These are phyloP conservation scores for Leucocoprinus sp. DNA, from an alignment of 768 basidiomycete species.

Conservation along the genomic window DNA sequence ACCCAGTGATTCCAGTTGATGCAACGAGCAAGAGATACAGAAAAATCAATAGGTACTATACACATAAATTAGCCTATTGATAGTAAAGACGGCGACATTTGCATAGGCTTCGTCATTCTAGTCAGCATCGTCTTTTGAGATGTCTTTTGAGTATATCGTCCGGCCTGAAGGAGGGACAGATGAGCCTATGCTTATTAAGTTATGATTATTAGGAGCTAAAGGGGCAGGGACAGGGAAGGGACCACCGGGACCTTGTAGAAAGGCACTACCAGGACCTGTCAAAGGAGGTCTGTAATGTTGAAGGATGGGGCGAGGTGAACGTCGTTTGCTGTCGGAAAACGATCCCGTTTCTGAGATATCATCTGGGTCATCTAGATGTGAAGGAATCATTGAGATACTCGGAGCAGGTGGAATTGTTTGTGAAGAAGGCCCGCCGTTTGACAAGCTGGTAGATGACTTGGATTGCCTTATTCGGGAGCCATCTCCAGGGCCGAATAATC, in stretches of 20 bases:
- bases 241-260: conserved; percentile 34
- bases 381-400: conserved; percentile 7
- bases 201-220: background rate
- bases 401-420: conserved; percentile 10
- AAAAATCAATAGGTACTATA: no score
- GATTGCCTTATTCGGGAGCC: conserved; percentile 3
- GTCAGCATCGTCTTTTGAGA: background rate
- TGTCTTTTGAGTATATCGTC: conserved; percentile 44
- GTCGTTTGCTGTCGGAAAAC: background rate
- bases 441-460: background rate
- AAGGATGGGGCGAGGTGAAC: conserved; percentile 5
- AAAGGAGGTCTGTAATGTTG: conserved; percentile 26
- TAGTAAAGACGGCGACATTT: no score
- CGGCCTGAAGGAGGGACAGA: conserved; percentile 44
- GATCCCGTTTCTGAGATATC: background rate
- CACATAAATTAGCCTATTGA: no score
- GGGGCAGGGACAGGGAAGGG: conserved; percentile 27
- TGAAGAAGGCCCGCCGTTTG: conserved; percentile 3
- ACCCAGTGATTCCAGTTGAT: no score
- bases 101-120: no score
- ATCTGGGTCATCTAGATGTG: background rate
- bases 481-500: conserved; percentile 12
- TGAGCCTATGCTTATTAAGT: conserved; percentile 1
- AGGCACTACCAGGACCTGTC: conserved; percentile 43
- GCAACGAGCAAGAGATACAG: no score